phyloP scores from a whole-genome alignment of 2,329 filamentous ascomycete genomes.

The Anisogramma anomala region DNA sequence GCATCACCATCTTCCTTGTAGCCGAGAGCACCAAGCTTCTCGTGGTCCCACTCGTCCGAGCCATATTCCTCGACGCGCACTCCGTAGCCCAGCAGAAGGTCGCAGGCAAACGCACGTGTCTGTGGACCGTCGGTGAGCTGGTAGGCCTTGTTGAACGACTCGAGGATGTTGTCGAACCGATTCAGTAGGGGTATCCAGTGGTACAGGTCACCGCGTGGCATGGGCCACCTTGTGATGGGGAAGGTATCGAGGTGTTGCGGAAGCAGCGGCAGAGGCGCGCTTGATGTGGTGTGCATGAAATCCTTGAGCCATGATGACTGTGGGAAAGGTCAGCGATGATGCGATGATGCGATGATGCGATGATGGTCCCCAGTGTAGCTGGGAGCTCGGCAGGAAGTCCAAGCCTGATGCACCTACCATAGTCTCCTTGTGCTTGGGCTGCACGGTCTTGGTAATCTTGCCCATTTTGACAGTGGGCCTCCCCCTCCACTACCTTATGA shows the following conservation, averaged over 20 bases:
- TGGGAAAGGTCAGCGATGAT: constrained; percentile 20
- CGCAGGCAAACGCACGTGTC: constrained; percentile 58
- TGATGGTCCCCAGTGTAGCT: too few species aligned
- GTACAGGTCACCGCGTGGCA: constrained; percentile 89
- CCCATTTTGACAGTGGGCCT: constrained; percentile 48
- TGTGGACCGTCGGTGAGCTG: constrained; percentile 72
- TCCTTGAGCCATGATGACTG: constrained; percentile 80
- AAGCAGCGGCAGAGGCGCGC: constrained; percentile 61
- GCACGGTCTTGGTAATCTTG: constrained; percentile 57
- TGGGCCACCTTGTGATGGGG: constrained; percentile 74
- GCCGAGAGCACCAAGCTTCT: constrained; percentile 45
- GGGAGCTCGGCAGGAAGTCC: too few species aligned
- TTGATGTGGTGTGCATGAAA: constrained; percentile 62
- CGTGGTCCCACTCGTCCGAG: constrained; percentile 34
- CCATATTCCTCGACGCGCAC: constrained; percentile 39
- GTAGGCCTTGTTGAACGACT: constrained; percentile 71
- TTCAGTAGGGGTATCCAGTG: constrained; percentile 96
- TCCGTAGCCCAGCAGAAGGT: constrained; percentile 50
- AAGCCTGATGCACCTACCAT: constrained; percentile 45
- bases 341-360: too few species aligned
- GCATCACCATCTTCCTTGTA: constrained; percentile 68
- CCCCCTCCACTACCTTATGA: constrained; percentile 46
- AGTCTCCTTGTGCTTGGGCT: constrained; percentile 55
- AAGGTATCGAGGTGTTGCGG: constrained; percentile 68
- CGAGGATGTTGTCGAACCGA: constrained; percentile 80